Base-by-base conservation (phyloP, 1,139 yeast genomes). In the Debaryomycetaceae sp. region DNA sequence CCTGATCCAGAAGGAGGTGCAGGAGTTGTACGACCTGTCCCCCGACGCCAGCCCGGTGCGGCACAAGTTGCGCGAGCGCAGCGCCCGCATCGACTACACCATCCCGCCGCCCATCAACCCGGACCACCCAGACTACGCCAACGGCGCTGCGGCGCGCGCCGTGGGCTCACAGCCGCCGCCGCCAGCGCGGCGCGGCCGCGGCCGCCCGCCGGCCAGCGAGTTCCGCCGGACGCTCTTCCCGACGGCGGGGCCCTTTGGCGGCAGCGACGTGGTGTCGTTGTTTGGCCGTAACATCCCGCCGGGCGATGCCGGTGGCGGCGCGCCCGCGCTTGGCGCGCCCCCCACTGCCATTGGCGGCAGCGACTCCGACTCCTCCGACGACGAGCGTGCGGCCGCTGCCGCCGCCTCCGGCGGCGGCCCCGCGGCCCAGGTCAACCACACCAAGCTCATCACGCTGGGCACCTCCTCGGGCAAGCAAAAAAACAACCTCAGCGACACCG, bases 181-280 rank as follows among this genome's bases (percentile, higher is more conserved):
- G 1, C 32, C 56, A 19, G 63, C 47, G 19, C 33, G 32, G 9
- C 27, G 53, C 12, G 48, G 52, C 38, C 51, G 64, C 16, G 51
- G 63, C n/a, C 52, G 54, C 32, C 49, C 58, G 5, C 46, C 58
- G 4, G 74, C 66, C 43, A 65, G 62, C 28, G 71, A 71, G 23
- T 62, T 60, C 39, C 53, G 83, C 30, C 71, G 83, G 46, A 70
- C 91, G 26, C 58, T 86, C 28, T 85, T 82, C 46, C 95, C 96
- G n/a, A 86, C 95, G 0, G 85, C 88, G n/a, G 96, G 97, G 1
- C 95, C 97, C 2, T 91, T 91, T 63, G 96, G 96, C 17, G 97
- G 97, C 18, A 80, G 88, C 41, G 95, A 86, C 49, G 85, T 82
- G 1, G 68, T 78, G 2, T 78, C 94, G 0, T 65, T 84, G 23